Conservation (phyloP, 805 yeast genomes). For the Teunomyces gatunensis region DNA sequence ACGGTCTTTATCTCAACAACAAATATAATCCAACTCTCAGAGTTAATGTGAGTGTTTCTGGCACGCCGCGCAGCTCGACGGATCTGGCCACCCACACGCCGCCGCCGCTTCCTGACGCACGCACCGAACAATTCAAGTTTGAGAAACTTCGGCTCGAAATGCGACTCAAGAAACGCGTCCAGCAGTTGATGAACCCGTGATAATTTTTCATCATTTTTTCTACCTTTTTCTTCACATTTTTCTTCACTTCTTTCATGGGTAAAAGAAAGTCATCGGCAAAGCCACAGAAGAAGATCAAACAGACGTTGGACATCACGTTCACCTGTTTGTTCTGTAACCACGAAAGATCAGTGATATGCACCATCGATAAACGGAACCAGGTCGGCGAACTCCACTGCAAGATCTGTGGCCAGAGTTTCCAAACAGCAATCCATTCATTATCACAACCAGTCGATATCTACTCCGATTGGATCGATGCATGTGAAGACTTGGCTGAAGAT, state of each 20-base stretch:
- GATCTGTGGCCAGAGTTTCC: conserved; percentile 92
- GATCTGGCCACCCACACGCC: conserved; percentile 16
- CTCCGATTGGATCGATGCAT: conserved; percentile 97
- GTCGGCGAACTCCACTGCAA: conserved; percentile 86
- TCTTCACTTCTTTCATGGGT: conserved; percentile 45
- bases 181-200: conserved; percentile 11
- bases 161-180: conserved; percentile 44
- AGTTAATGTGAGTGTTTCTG: conserved; percentile 18
- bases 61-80: conserved; percentile 19
- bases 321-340: conserved; percentile 95
- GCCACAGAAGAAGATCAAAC: conserved; percentile 76
- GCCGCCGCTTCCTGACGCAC: conserved; percentile 14
- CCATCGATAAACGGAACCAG: conserved; percentile 80
- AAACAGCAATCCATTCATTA: conserved; percentile 76
- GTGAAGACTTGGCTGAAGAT: conserved; percentile 82
- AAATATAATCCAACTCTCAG: conserved; percentile 38
- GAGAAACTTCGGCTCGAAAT: conserved; percentile 47
- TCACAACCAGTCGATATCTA: conserved; percentile 93
- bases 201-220: no score
- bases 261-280: conserved; percentile 81
- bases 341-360: conserved; percentile 85
- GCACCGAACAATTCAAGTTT: conserved; percentile 39
- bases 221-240: no score
- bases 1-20: conserved; percentile 41
- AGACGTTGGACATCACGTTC: conserved; percentile 75